phyloP scores from a whole-genome alignment of 139 green algal genomes.

The Chlamydomonas sphaeroides region DNA sequence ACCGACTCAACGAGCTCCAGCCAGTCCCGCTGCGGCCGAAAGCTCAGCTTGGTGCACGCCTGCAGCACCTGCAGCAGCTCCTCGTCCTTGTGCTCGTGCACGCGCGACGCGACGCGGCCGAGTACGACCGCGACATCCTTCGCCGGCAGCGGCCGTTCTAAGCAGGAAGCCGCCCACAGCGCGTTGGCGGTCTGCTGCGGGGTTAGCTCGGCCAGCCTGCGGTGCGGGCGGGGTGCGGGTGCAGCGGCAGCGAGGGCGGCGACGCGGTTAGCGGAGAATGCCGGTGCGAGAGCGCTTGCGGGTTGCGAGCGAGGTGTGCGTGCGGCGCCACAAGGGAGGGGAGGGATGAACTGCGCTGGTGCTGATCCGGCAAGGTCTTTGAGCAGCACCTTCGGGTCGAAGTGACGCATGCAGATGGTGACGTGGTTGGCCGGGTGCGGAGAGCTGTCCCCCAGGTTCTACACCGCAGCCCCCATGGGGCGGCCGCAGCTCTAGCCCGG shows the following conservation, averaged over 20 bases:
- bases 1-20: slow-evolving; percentile 2
- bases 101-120: not conserved
- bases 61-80: slow-evolving; percentile 20
- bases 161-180: slow-evolving; percentile 17
- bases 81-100: slow-evolving; percentile 3
- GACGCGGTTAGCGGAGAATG: too few species aligned
- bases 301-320: too few species aligned
- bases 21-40: not conserved
- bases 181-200: slow-evolving; percentile 32
- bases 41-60: not conserved
- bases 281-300: too few species aligned
- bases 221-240: too few species aligned
- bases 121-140: not conserved
- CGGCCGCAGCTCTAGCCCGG: slow-evolving; percentile 23
- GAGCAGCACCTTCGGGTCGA: too few species aligned
- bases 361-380: too few species aligned
- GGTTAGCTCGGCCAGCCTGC: slow-evolving; percentile 1
- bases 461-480: slow-evolving; percentile 18
- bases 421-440: too few species aligned
- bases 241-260: too few species aligned
- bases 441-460: slow-evolving; percentile 4
- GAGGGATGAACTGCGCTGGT: too few species aligned
- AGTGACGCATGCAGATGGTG: too few species aligned
- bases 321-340: too few species aligned
- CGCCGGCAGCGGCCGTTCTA: not conserved